Base-by-base conservation (phyloP, 495 filamentous ascomycete species). In the Thermothielavioides terrestris region DNA sequence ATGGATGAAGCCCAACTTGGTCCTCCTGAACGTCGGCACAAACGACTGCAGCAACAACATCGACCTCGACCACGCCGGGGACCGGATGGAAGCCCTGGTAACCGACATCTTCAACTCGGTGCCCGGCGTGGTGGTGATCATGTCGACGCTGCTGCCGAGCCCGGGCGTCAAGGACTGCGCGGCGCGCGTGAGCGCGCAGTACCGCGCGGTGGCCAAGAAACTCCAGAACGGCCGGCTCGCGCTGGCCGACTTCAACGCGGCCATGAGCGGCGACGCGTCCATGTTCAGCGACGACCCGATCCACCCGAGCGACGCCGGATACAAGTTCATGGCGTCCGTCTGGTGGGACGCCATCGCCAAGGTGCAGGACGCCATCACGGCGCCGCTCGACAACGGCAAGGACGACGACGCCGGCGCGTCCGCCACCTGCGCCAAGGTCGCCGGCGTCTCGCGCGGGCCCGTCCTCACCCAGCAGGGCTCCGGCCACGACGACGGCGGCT, bases 1-100 rank as follows among this genome's bases (percentile, higher is more conserved):
- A 22, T 32, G n/a, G n/a, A n/a, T n/a, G n/a, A 60, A 70, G 46
- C 75, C 74, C 1, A 76, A 74, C 53, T 22, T 78, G 6, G 66
- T 77, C 48, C 54, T 73, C 1, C 67, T 77, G 54, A 59, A 62
- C 36, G 65, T 59, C 34, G 74, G 74, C 17, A 74, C 70, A 42
- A 74, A 75, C 40, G 71, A 74, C 46, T 64, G 61, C 32, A 53
- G 54, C 15, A 2, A 56, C 36, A 46, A 59, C 39, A 28, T 50
- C 44, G 1, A 55, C 6, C 42, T 67, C 5, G 12, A 15, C 21
- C 21, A 31, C 9, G 40, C 37, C 59, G 67, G 52, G 42, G 64
- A 34, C 20, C 63, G 52, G 14, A 66, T 56, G 48, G 15, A 31
- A 7, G 17, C 11, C 11, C 39, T 77, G 12, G 28, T 75, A 0